phyloP scores from a whole-genome alignment of 2,329 filamentous ascomycete species.

The Neocatenulostroma microsporum region DNA sequence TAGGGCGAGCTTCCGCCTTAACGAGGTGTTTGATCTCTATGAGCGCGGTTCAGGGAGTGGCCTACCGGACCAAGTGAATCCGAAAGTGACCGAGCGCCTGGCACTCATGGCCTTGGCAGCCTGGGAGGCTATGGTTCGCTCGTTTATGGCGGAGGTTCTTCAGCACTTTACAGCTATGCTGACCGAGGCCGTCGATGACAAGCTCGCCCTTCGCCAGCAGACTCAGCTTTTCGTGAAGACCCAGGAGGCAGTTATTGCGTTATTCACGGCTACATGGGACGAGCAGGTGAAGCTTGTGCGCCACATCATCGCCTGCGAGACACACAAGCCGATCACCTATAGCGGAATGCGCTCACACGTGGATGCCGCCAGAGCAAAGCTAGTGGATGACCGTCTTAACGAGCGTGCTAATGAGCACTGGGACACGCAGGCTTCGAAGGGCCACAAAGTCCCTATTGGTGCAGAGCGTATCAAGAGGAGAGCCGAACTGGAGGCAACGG shows the following conservation, averaged over 20 bases:
- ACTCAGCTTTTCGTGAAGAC: slow-evolving; percentile 27
- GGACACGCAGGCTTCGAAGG: slow-evolving; percentile 15
- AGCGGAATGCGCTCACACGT: neutral
- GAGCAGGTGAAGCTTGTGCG: slow-evolving; percentile 21
- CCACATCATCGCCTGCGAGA: slow-evolving; percentile 27
- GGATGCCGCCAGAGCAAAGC: slow-evolving; percentile 12
- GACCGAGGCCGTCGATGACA: slow-evolving; percentile 7
- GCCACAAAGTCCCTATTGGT: slow-evolving; percentile 11
- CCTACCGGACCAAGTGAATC: slow-evolving; percentile 27
- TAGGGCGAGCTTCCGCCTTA: slow-evolving; percentile 33
- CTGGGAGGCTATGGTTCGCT: slow-evolving; percentile 25
- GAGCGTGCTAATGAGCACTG: slow-evolving; percentile 24
- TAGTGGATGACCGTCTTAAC: slow-evolving; percentile 23
- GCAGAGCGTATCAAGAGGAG: slow-evolving; percentile 1
- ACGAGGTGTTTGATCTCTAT: slow-evolving; percentile 24
- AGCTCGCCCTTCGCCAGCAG: slow-evolving; percentile 24
- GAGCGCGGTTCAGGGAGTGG: slow-evolving; percentile 22
- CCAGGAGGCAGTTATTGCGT: slow-evolving; percentile 18
- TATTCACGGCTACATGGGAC: slow-evolving; percentile 23
- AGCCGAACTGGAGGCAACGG: slow-evolving; percentile 27
- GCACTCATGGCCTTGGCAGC: slow-evolving; percentile 22
- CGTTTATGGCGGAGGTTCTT: slow-evolving; percentile 25
- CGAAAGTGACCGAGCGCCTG: slow-evolving; percentile 28
- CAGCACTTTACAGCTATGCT: slow-evolving; percentile 20
- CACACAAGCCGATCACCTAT: slow-evolving; percentile 29